Evolutionary conservation across 78 protist genomes (phyloP).

Genomic region (Dictyostelium intermedium): DNA sequence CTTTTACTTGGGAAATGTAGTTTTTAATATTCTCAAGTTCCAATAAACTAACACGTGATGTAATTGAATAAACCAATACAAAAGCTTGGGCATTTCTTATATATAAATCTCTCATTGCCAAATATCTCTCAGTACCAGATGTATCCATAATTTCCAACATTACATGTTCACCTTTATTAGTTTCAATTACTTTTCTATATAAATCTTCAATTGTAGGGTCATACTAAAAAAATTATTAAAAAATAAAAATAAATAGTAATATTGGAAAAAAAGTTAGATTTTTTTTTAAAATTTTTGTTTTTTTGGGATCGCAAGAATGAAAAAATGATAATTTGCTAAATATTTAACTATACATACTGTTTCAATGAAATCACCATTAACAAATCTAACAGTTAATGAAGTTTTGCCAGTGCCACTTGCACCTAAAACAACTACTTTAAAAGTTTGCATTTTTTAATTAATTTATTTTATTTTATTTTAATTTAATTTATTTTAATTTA

Average conservation of each 20-base stretch:
- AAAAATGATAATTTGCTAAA: neutral
- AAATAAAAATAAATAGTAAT: neutral
- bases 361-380: constrained; percentile 36
- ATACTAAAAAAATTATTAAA: constrained; percentile 22
- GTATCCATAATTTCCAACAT: constrained; percentile 87
- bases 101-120: constrained; percentile 91
- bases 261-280: neutral
- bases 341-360: constrained; percentile 8
- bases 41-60: constrained; percentile 73
- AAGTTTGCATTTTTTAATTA: constrained; percentile 21
- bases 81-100: constrained; percentile 92
- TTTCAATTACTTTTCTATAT: constrained; percentile 51
- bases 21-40: constrained; percentile 84
- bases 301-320: neutral
- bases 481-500: neutral
- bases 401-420: constrained; percentile 36
- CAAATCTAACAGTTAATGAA: constrained; percentile 20
- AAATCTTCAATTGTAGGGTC: constrained; percentile 82
- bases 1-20: constrained; percentile 86
- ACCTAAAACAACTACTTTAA: constrained; percentile 33
- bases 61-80: constrained; percentile 90
- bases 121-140: constrained; percentile 92
- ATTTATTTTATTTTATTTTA: neutral
- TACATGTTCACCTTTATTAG: constrained; percentile 30
- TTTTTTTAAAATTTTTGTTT: neutral